phyloP scores from a whole-genome alignment of 1,284 basidiomycete species.

The Meira nashicola region DNA sequence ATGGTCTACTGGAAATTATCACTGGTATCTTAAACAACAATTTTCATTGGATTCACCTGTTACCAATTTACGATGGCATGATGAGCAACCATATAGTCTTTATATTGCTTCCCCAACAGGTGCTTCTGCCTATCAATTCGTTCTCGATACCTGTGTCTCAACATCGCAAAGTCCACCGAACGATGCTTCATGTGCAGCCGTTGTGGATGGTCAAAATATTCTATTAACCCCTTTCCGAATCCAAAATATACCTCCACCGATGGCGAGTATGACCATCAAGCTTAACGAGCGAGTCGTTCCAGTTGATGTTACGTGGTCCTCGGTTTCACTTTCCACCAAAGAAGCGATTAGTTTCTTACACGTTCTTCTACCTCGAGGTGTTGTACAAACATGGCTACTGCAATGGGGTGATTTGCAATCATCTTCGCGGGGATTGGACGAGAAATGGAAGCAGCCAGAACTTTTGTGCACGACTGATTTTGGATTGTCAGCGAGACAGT shows the following conservation, averaged over 20 bases:
- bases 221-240: constrained; percentile 86
- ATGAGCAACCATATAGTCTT: constrained; percentile 69
- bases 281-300: not conserved
- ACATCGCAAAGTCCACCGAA: constrained; percentile 61
- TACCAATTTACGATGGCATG: constrained; percentile 66
- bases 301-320: not conserved
- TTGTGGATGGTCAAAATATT: constrained; percentile 80
- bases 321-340: not conserved
- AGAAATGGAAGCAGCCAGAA: not conserved
- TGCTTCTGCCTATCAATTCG: constrained; percentile 63
- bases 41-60: constrained; percentile 58
- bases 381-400: constrained; percentile 63
- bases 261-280: constrained; percentile 58
- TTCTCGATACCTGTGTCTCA: constrained; percentile 72
- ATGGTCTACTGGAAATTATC: constrained; percentile 92
- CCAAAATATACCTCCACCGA: constrained; percentile 91
- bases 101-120: constrained; percentile 60
- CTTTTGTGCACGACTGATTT: not conserved
- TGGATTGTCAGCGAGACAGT: constrained; percentile 1
- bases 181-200: constrained; percentile 80
- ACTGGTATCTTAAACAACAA: constrained; percentile 65
- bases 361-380: constrained; percentile 60
- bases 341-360: constrained; percentile 60
- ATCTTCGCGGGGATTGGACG: not conserved
- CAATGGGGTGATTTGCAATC: constrained; percentile 1